Evolutionary conservation across 495 filamentous ascomycete genomes (phyloP), one percentile per base, ranked within the genome.

Genomic region (Trichoderma reesei): DNA sequence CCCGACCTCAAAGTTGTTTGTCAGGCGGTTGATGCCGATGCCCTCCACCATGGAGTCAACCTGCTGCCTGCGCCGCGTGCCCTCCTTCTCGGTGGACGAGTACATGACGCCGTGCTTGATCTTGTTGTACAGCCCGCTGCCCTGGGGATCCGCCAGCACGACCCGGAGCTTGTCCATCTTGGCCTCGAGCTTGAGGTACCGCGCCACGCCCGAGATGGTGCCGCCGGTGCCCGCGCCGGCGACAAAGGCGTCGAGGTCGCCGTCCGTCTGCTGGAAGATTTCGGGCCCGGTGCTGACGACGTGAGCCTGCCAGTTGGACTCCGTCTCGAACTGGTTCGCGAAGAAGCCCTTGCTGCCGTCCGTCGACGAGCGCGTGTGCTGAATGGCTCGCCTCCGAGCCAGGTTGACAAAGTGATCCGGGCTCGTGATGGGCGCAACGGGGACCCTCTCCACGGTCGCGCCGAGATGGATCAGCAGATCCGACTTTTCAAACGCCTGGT

Each of bases 11-110:
- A 98, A 92, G 68, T 97, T 99, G 51, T 85, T 85, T 16, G 94
- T 98, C 13, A 96, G 79, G 2, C 94, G 83, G 71, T 95, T 99
- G 68, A 97, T 90, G 0, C 94, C 94, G 69, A 99, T 92, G 0
- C 94, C 94, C 73, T 99, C 94, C 7, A 99, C 90, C 65, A 99
- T 90, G 4, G 89, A 92, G 77, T 99, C 94, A 44, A 99, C 90
- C 77, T 99, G 94, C 65, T 87, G 85, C 66, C 94, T 79, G 39
- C 94, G 78, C 56, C 94, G 79, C 14, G 94, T 97, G 0, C 94
- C 94, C 75, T 99, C 94, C 59, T 81, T 81, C 74, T 99, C 94
- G 63, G 86, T 92, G 11, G 80, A 37, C 68, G 92, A 87, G 73
- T 96, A 99, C 92, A 99, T 96, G 44, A 99, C 94, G 5, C 95